A percentile compares a stretch with the other conserved stretches of the same genome.
Conservation (phyloP, 2,329 filamentous ascomycete species). For the Aspergillus sp. region DNA sequence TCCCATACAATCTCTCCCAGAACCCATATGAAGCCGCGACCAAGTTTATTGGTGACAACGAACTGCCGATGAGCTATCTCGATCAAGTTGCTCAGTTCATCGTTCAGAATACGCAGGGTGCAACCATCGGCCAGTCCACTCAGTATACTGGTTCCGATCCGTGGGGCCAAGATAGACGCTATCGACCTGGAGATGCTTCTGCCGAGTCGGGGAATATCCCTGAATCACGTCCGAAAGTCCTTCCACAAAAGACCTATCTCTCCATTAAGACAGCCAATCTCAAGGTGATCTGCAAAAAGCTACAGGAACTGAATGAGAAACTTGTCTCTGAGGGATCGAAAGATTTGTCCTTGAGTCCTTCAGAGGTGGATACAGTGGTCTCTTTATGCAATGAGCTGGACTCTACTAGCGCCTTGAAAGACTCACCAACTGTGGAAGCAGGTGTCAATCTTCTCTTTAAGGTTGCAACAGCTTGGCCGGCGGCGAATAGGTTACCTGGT, state of each 20-base stretch:
- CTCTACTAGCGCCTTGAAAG: constrained; percentile 33
- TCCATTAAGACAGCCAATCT: constrained; percentile 72
- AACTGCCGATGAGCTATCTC: constrained; percentile 81
- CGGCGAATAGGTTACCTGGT: constrained; percentile 74
- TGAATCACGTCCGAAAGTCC: constrained; percentile 54
- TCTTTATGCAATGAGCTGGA: constrained; percentile 65
- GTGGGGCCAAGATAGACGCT: constrained; percentile 74
- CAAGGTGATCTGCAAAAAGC: constrained; percentile 71
- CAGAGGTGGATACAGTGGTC: constrained; percentile 65
- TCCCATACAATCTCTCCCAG: constrained; percentile 90
- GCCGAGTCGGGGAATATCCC: constrained; percentile 29
- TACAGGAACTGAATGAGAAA: constrained; percentile 67
- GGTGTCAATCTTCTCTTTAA: constrained; percentile 67
- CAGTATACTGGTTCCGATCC: constrained; percentile 63
- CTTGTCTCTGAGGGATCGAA: constrained; percentile 71
- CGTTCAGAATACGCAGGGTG: constrained; percentile 81
- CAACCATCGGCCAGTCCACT: constrained; percentile 67
- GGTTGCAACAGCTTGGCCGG: constrained; percentile 76
- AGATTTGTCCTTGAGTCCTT: constrained; percentile 69
- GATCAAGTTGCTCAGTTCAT: constrained; percentile 95
- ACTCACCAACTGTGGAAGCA: constrained; percentile 50
- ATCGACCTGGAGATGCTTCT: constrained; percentile 68
- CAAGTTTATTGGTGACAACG: constrained; percentile 86
- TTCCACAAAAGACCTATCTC: constrained; percentile 80
- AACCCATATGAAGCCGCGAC: constrained; percentile 90